Base-by-base conservation (phyloP, 257 asterid genomes). In the Agastache rugosa region DNA sequence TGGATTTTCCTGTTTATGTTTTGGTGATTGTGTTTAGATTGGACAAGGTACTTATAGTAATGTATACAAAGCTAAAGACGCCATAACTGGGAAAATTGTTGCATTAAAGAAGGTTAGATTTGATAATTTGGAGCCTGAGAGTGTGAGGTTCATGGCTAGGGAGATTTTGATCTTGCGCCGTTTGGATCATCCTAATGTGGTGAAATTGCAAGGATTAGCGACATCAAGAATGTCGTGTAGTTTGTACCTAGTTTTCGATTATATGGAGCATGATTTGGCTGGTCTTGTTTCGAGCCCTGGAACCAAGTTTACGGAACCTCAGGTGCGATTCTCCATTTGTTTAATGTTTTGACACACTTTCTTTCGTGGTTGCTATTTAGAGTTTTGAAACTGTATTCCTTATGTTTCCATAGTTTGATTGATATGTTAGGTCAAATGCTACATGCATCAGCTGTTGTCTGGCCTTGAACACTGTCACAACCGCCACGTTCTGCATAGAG, bases 201-300 rank as follows among this genome's bases (percentile, higher is more conserved):
- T 92, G 73, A 87, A 86, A 72, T 73, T 90, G 80, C 95, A 83
- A 15, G 97, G 97, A n/a, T 82, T 92, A 69, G 96, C 83, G 60
- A 91, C 97, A 0, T 91, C 97, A 15, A 89, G 97, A 29, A 91
- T 91, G 97, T 88, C 96, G 3, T 88, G 97, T 79, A 91, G 97
- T 80, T 85, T 91, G 79, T 91, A 91, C 79, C 81, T 91, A 2
- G 97, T 92, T 60, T 88, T 92, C 19, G 93, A 92, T 81, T 90
- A 82, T 62, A 92, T 92, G 97, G 96, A 78, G 68, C 97, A 92
- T 71, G 97, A 92, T 84, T 82, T 92, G 82, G 96, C 93, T 41
- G 97, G 97, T 67, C 88, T 92, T 61, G 90, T 94, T 69, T 89
- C 97, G 3, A 87, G 84, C 81, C 97, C 91, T 5, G 93, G 84